Evolutionary conservation across 2,329 filamentous ascomycete species (phyloP).

Genomic region (Claviceps sp.): DNA sequence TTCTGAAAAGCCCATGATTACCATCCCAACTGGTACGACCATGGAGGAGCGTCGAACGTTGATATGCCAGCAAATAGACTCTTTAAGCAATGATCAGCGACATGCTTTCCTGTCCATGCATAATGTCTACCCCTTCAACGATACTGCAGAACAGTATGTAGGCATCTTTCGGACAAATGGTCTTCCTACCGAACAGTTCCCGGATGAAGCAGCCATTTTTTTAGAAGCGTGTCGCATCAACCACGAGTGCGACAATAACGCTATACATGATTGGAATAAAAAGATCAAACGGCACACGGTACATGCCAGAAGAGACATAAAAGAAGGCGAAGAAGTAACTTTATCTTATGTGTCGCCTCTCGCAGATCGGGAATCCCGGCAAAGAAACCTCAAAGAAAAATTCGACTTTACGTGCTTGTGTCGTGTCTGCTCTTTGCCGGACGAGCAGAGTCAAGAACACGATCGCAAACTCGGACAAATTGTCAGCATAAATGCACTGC

Average conservation of each 20-base stretch:
- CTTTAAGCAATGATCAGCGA: background rate
- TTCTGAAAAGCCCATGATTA: too few species aligned
- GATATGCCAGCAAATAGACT: background rate
- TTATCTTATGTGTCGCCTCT: background rate
- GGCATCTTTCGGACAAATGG: background rate
- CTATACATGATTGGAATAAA: background rate
- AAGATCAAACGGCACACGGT: background rate
- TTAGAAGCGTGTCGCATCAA: background rate
- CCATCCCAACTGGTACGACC: too few species aligned
- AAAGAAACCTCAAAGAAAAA: background rate
- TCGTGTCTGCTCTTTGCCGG: background rate
- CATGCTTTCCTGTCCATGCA: background rate
- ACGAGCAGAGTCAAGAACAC: background rate
- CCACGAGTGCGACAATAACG: background rate
- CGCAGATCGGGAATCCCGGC: background rate
- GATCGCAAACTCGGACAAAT: background rate
- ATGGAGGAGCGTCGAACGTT: too few species aligned
- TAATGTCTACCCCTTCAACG: background rate
- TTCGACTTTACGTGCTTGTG: background rate
- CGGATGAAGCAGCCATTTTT: background rate
- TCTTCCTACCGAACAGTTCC: background rate
- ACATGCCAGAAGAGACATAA: background rate
- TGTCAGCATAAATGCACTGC: too few species aligned
- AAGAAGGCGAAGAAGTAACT: background rate
- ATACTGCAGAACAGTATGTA: background rate